Percentiles rank a stretch among this genome's conserved stretches.
These are phyloP conservation scores for Blastobotrys chiropterorum DNA, from an alignment of 805 yeast genomes.

Conservation along the genomic window DNA sequence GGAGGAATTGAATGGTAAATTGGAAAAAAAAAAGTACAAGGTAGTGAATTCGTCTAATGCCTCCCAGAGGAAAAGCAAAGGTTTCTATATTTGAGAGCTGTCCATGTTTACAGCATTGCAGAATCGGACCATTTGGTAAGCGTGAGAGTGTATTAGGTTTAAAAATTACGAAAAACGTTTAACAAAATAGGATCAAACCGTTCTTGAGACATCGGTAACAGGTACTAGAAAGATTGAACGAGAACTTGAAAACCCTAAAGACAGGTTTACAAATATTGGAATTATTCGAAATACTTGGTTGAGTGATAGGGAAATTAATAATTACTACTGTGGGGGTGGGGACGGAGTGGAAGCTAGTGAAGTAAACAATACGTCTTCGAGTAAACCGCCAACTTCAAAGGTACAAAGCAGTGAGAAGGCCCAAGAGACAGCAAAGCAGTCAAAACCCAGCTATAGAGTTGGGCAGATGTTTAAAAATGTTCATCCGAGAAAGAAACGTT, in stretches of 20 bases:
- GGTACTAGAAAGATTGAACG: background rate
- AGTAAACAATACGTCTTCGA: slow-evolving; percentile 2
- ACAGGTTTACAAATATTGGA: background rate
- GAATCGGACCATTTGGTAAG: slow-evolving; percentile 3
- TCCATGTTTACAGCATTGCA: slow-evolving; percentile 16
- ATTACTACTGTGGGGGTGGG: background rate
- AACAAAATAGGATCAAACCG: background rate
- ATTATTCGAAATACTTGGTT: background rate
- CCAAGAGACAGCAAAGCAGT: background rate
- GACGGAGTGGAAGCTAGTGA: background rate
- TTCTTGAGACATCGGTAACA: background rate
- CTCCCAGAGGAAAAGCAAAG: slow-evolving; percentile 7
- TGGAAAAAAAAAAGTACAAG: too few relatives aligned
- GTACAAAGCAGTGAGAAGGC: background rate
- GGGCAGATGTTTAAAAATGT: slow-evolving; percentile 13
- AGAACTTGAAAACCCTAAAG: background rate
- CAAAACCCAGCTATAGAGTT: slow-evolving; percentile 1
- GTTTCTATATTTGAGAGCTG: slow-evolving; percentile 6
- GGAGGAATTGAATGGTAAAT: background rate
- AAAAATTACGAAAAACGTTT: background rate
- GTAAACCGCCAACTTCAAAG: too few relatives aligned
- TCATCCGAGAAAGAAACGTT: slow-evolving; percentile 3
- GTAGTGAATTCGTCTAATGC: too few relatives aligned
- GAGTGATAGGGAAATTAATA: background rate
- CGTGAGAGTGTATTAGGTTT: background rate